Percentiles rank a stretch among this genome's conserved stretches.
Conservation (phyloP, 23 red algal genomes). For the Gracilaria domingensis region DNA sequence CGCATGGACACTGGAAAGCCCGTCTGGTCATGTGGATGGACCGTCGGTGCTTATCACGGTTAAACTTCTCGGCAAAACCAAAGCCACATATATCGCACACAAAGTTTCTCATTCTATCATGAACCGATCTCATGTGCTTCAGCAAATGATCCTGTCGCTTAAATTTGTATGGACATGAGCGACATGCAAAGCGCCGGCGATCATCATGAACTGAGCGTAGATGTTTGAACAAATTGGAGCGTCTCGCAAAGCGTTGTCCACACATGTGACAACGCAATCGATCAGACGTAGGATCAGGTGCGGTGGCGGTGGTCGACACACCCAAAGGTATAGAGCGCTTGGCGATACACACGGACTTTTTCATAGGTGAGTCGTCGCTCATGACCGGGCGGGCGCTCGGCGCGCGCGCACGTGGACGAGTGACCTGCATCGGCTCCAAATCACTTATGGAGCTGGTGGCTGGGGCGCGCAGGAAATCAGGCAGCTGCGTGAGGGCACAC, state of each 20-base stretch:
- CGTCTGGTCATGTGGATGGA: slow-evolving; percentile 50
- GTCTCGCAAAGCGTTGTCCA: slow-evolving; percentile 57
- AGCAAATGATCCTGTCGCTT: slow-evolving; percentile 69
- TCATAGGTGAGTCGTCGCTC: slow-evolving; percentile 12
- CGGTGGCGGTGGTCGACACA: not conserved
- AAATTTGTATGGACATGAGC: slow-evolving; percentile 46
- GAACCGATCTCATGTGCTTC: slow-evolving; percentile 53
- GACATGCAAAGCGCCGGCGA: slow-evolving; percentile 44
- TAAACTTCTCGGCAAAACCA: slow-evolving; percentile 77
- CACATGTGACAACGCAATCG: slow-evolving; percentile 48
- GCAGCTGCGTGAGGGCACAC: not conserved
- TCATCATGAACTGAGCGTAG: slow-evolving; percentile 53
- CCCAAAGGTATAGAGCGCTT: not conserved
- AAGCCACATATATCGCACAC: slow-evolving; percentile 65
- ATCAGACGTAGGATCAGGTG: slow-evolving; percentile 9
- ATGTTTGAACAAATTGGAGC: slow-evolving; percentile 67
- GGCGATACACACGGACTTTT: not conserved
- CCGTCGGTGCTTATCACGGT: slow-evolving; percentile 63
- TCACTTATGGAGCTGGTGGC: slow-evolving; percentile 6
- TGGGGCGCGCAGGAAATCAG: not conserved
- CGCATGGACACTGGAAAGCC: slow-evolving; percentile 63
- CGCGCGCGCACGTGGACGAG: not conserved
- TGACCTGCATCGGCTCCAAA: not conserved
- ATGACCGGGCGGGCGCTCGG: not conserved
- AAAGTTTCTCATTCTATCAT: slow-evolving; percentile 47